These are phyloP conservation scores for Xylaria flabelliformis DNA, from an alignment of 495 filamentous ascomycete species.

Conservation along the genomic window DNA sequence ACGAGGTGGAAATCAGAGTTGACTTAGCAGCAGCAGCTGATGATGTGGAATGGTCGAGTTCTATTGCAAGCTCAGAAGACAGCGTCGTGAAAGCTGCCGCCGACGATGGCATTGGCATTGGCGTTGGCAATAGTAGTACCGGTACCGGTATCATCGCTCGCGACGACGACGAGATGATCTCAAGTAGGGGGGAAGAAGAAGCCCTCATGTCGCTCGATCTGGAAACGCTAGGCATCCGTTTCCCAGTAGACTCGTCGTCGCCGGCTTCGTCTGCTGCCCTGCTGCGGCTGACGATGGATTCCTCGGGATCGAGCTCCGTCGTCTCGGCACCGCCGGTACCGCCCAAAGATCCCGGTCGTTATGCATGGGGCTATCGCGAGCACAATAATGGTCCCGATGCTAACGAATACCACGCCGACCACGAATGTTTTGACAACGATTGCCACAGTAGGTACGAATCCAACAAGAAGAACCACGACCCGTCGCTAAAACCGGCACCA, in stretches of 20 bases:
- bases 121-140: no score
- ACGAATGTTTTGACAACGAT: neutral
- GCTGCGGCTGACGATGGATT: neutral
- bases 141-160: neutral
- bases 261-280: neutral
- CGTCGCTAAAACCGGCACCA: constrained; percentile 19
- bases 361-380: neutral
- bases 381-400: neutral
- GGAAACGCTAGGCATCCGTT: neutral
- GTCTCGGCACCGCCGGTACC: constrained; percentile 4
- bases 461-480: neutral
- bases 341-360: neutral
- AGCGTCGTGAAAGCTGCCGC: neutral
- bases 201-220: neutral
- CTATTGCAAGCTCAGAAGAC: neutral
- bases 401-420: neutral
- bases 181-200: neutral
- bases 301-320: neutral
- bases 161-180: neutral
- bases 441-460: neutral
- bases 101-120: no score
- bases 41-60: neutral
- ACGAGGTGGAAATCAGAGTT: neutral
- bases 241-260: neutral
- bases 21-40: neutral